Base-by-base conservation (phyloP, 495 filamentous ascomycete species). In the Aspergillus nanangensis region DNA sequence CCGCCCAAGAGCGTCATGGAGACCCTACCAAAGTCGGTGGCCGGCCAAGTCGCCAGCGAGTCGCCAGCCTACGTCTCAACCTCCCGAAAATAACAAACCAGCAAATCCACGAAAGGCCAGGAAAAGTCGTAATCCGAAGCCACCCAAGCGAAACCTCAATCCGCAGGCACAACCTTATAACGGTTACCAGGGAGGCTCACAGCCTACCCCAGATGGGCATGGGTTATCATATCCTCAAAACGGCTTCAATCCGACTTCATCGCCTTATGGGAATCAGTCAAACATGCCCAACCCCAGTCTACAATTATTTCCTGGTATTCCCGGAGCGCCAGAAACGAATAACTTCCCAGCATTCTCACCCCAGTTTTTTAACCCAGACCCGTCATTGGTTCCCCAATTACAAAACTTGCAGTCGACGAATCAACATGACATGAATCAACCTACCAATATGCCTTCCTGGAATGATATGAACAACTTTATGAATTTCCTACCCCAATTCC, bases 1-100 rank as follows among this genome's bases (percentile, higher is more conserved):
- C 22, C 20, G 33, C 11, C 8, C 38, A 1, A 50, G 21, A 5
- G 13, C 41, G 5, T 41, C 41, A 25, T 57, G 55, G 55, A 50
- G 55, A 20, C 55, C 55, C 1, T 52, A 57, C 35, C 24, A 34
- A 11, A 50, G 44, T 27, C 55, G 55, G 20, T 57, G 55, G 55
- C 45, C 40, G 21, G 23, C 44, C 17, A 57, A 51, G 18, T 33
- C 23, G 13, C 29, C 29, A 23, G 31, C 35, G 36, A 23, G 35
- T 14, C 37, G 38, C 4, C 22, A 41, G 19, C 22, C 34, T 9
- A 25, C 32, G 0, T 19, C 37, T 1, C 13, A 24, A 17, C 5
- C 41, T 24, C 20, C 22, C 9, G 32, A 38, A 21, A 48, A 29
- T n/a, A n/a, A n/a, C n/a, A n/a, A n/a, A n/a, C n/a, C n/a, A 31